phyloP scores from a whole-genome alignment of 345 rosid species.

The Bruguiera parviflora region DNA sequence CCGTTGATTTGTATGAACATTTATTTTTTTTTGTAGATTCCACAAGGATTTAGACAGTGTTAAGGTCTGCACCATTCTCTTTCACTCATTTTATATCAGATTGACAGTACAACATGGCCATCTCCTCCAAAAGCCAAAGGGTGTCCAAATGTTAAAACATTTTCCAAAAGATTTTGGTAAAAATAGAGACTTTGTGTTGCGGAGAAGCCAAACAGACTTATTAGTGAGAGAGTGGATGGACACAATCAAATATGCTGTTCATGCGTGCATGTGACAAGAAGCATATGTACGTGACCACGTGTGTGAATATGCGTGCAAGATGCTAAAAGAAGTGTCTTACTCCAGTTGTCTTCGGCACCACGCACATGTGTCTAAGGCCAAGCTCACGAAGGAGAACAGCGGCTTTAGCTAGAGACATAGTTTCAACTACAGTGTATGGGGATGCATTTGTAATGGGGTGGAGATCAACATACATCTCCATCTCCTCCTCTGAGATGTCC shows the following conservation, averaged over 20 bases:
- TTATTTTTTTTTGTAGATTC: not conserved
- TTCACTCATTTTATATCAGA: too few species aligned
- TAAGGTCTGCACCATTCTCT: too few species aligned
- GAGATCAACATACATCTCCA: conserved; percentile 93
- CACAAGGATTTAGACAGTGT: not conserved
- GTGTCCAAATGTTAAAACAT: too few species aligned
- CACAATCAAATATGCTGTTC: too few species aligned
- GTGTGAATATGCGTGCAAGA: not conserved
- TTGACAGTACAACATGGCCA: too few species aligned
- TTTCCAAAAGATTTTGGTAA: too few species aligned
- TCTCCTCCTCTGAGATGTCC: conserved; percentile 60
- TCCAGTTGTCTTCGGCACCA: conserved; percentile 84
- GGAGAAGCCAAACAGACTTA: too few species aligned
- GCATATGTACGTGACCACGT: not conserved
- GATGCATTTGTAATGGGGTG: conserved; percentile 80
- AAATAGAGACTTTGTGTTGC: too few species aligned
- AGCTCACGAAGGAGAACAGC: conserved; percentile 80
- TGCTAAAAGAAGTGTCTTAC: conserved; percentile 33
- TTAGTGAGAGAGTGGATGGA: too few species aligned
- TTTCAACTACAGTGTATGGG: conserved; percentile 82
- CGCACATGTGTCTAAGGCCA: conserved; percentile 82
- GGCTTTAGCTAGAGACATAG: conserved; percentile 79
- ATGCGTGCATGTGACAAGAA: too few species aligned
- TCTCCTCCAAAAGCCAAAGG: too few species aligned
- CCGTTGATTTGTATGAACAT: too few species aligned